Conservation (phyloP, 2,329 filamentous ascomycete species). For the Beauveria bassiana region DNA sequence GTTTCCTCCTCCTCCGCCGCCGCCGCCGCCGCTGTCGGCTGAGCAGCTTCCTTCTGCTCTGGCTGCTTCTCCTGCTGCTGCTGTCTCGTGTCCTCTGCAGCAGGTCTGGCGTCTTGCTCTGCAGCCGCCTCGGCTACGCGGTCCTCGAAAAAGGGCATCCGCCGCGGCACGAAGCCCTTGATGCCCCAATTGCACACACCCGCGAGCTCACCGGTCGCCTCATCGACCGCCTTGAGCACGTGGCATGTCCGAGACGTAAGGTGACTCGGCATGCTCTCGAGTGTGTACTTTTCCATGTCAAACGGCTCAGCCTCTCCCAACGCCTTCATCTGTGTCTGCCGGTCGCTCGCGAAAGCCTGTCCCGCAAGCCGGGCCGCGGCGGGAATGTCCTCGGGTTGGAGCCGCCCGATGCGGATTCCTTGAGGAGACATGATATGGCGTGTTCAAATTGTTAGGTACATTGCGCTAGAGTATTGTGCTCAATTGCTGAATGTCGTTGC, state of each 20-base stretch:
- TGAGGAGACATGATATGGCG: conserved; percentile 14
- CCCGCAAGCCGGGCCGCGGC: conserved; percentile 21
- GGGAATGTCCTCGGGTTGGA: conserved; percentile 22
- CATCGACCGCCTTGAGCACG: conserved; percentile 26
- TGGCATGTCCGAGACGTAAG: conserved; percentile 18
- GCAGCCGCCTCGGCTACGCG: not conserved
- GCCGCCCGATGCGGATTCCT: conserved; percentile 16
- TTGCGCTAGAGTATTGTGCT: not conserved
- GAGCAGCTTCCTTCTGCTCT: not conserved
- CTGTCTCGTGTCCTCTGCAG: not conserved
- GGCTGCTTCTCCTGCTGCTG: not conserved
- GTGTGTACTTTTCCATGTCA: conserved; percentile 20
- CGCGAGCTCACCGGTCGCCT: conserved; percentile 20
- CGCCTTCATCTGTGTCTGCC: conserved; percentile 30
- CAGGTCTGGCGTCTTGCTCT: not conserved
- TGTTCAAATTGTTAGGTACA: not conserved
- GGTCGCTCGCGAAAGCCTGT: conserved; percentile 24
- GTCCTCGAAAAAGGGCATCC: conserved; percentile 17
- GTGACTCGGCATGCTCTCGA: conserved; percentile 18
- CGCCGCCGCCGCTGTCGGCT: too few species aligned
- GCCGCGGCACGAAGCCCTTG: conserved; percentile 20
- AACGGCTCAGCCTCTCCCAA: conserved; percentile 20
- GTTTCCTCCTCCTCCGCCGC: not conserved
- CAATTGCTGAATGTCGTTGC: not conserved
- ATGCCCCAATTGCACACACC: conserved; percentile 26